Base-by-base conservation (phyloP, 2,329 filamentous ascomycete species). In the Xylaria sp. region DNA sequence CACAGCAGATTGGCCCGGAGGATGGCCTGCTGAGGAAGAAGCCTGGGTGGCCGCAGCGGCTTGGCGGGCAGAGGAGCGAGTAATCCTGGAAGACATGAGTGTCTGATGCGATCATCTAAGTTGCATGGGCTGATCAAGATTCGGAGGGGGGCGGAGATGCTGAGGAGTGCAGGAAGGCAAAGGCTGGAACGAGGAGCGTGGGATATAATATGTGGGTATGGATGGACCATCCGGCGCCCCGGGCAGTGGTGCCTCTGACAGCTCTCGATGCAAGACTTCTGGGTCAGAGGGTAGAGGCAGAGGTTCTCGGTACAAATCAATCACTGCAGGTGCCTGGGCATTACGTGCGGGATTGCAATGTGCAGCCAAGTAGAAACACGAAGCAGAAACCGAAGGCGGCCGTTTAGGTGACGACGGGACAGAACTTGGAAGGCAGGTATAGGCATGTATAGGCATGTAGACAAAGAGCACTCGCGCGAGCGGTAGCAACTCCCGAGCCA, bases 51-150 rank as follows among this genome's bases (percentile, higher is more conserved):
- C 90, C 82, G 91, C 91, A 86, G 91, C 90, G 82, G 91, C 91
- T 86, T 92, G 89, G 84, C 93, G 93, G 82, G 93, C 90, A 79
- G 93, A 90, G 74, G 93, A 95, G 83, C 94, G 92, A 84, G 94
- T 97, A 74, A 95, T 89, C 91, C 93, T 97, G 86, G 88, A 83
- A 87, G 91, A 92, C 93, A 97, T 97, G 88, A 94, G 91, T 89
- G 73, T 69, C 69, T 74, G 67, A 61, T 70, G 69, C 64, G 44
- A 60, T 60, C 62, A 63, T 51, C 54, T 49, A 31, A 57, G 53
- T 64, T 66, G 46, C 37, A 66, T 61, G 54, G 62, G 56, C 66
- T 17, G 57, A 46, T 37, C 33, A 55, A 58, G 57, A 59, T 56
- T 58, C 56, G 51, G 62, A 60, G 53, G 56, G 43, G 40, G 47